phyloP scores from a whole-genome alignment of 495 filamentous ascomycete species.

The Hyphodiscus hymeniophilus region DNA sequence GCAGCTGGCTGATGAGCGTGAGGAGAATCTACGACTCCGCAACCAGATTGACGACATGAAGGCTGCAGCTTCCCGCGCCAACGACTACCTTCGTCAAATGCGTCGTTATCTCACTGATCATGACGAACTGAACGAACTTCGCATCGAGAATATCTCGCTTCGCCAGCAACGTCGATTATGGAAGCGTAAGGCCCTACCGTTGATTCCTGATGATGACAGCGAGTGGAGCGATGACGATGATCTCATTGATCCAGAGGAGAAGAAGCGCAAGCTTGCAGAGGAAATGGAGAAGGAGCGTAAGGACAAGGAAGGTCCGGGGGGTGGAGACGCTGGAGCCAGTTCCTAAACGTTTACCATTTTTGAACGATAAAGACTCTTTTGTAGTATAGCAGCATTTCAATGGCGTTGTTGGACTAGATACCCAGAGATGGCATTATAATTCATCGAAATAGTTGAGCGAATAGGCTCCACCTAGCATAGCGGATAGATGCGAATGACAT shows the following conservation, averaged over 20 bases:
- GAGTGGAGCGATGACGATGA: slow-evolving; percentile 51
- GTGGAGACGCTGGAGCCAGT: neutral
- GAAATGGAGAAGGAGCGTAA: slow-evolving; percentile 13
- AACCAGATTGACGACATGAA: slow-evolving; percentile 50
- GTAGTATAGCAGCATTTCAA: too few relatives aligned
- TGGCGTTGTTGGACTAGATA: too few relatives aligned
- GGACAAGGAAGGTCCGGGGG: slow-evolving; percentile 11
- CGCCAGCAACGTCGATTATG: slow-evolving; percentile 44
- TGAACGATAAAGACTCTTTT: too few relatives aligned
- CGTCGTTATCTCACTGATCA: slow-evolving; percentile 40
- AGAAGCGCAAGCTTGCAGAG: slow-evolving; percentile 23
- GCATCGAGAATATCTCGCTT: slow-evolving; percentile 32
- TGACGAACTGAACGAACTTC: slow-evolving; percentile 35
- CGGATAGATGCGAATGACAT: too few relatives aligned
- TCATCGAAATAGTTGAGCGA: too few relatives aligned
- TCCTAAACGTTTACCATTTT: slow-evolving; percentile 9
- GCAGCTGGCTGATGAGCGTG: slow-evolving; percentile 47
- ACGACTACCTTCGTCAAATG: slow-evolving; percentile 39
- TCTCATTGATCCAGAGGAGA: slow-evolving; percentile 43
- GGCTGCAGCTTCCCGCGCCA: slow-evolving; percentile 39
- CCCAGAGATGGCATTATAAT: too few relatives aligned
- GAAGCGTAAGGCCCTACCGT: slow-evolving; percentile 47
- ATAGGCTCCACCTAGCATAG: too few relatives aligned
- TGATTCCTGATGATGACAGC: slow-evolving; percentile 38
- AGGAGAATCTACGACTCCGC: slow-evolving; percentile 46